A percentile compares a stretch with the other conserved stretches of the same genome.
phyloP scores from a whole-genome alignment of 257 asterid genomes.

The Solanum megistacrolobum region DNA sequence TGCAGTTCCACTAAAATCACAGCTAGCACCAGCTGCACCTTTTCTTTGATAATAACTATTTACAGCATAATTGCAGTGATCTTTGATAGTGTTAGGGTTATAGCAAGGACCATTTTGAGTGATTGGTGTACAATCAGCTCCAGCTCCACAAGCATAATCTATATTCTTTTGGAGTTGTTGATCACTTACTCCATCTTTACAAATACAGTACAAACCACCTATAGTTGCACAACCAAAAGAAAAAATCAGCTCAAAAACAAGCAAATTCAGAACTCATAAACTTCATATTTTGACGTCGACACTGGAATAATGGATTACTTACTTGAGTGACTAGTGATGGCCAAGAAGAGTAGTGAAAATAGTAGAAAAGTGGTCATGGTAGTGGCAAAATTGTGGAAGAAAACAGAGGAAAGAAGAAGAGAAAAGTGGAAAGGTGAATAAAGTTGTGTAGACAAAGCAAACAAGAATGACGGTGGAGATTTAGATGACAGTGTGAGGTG shows the following conservation, averaged over 20 bases:
- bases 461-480: constrained; percentile 10
- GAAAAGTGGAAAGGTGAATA: not conserved
- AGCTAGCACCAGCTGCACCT: constrained; percentile 32
- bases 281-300: not conserved
- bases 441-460: not conserved
- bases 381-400: not conserved
- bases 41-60: constrained; percentile 76
- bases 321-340: constrained; percentile 39
- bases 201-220: constrained; percentile 63
- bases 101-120: constrained; percentile 53
- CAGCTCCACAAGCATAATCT: constrained; percentile 83
- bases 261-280: not conserved
- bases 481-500: not conserved
- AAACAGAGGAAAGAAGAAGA: not conserved
- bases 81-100: constrained; percentile 60
- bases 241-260: not conserved
- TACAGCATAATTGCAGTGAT: constrained; percentile 86
- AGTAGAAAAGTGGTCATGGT: constrained; percentile 47
- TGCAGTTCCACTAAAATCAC: constrained; percentile 67
- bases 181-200: constrained; percentile 42
- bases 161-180: constrained; percentile 47
- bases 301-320: not conserved
- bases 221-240: not conserved
- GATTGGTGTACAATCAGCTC: constrained; percentile 69
- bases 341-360: constrained; percentile 33